Base-by-base conservation (phyloP, 2,329 filamentous ascomycete species). In the Calonectria multiphialidica region DNA sequence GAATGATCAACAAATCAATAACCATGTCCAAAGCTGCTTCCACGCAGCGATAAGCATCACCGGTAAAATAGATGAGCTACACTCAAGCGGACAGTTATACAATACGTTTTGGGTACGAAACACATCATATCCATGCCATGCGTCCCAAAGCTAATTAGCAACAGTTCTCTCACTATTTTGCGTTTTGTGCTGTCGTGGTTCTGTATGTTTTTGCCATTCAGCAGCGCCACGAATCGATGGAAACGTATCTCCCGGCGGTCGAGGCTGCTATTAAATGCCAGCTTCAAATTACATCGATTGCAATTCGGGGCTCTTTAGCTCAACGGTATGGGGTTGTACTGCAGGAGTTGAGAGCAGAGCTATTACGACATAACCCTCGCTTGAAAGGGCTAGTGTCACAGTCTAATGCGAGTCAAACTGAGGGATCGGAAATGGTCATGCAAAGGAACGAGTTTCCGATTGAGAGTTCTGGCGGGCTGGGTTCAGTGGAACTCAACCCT, bases 201-300 rank as follows among this genome's bases (percentile, higher is more conserved):
- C 77, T 87, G 2, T 87, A 87, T 68, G 82, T 87, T 5, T 85
- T 84, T 49, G 82, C 82, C 5, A 87, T 87, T 12, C 86, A 86
- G 49, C 78, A 83, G 37, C 73, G 81, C 1, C 73, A 78, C 5
- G 71, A 76, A 4, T 74, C 78, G 3, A 72, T 78, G 40, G 77
- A 80, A 30, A 77, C 74, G 2, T 83, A 82, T 68, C 71, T 78
- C 5, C 66, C 68, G 0, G 82, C 83, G 33, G 82, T 87, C 21
- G 72, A 80, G 16, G 83, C 82, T 1, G 86, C 85, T 0, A 80
- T 79, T 1, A 81, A 80, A 45, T 87, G 85, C 49, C 86, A 87
- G 61, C 67, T 74, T 0, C 84, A 86, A 57, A 81, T 87, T 7
- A 77, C 82, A 0, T 77, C 76, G 1, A 82, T 84, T 44, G 84